Base-by-base conservation (phyloP, 352 stramenopile genomes). In the Phytophthora foliorum region DNA sequence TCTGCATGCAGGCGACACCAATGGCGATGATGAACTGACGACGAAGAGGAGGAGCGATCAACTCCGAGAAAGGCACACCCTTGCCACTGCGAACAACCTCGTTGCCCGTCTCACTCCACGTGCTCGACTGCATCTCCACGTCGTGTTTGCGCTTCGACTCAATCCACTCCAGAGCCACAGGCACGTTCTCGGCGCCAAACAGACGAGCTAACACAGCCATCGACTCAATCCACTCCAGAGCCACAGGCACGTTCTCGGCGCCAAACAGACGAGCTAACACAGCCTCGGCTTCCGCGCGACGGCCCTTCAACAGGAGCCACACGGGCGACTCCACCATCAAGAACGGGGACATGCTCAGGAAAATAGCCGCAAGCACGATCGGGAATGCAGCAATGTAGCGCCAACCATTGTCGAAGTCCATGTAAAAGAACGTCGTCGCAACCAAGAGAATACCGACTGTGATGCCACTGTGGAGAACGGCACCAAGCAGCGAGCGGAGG, bases 351-450 rank as follows among this genome's bases (percentile, higher is more conserved):
- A 87, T 45, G 3, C 58, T 36, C 34, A 90, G 53, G 64, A 90
- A 89, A 24, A 83, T 56, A 0, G 51, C 60, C 0, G 69, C 84
- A 6, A 90, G 61, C 10, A 90, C 62, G 39, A 88, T 78, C 21
- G 81, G 84, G 55, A 92, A 85, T 7, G 39, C 84, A 46, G 78
- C 84, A 59, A 87, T 84, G 62, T 85, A 80, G 9, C 84, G 80
- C 82, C 82, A 92, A 27, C 79, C 82, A 24, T 67, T 73, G 17
- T 73, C 48, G 17, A 81, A 82, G 68, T 87, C 72, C 39, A 75
- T 65, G 67, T 85, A 88, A 59, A 86, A 91, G 67, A 90, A 82
- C 9, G 77, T 77, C 2, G 61, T 76, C 4, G 63, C 71, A n/a
- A 85, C 80, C 31, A 81, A 58, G 25, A 88, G 57, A 25, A 83